Evolutionary conservation across 2,329 filamentous ascomycete genomes (phyloP).

Genomic region (Myrmaecium sp.): DNA sequence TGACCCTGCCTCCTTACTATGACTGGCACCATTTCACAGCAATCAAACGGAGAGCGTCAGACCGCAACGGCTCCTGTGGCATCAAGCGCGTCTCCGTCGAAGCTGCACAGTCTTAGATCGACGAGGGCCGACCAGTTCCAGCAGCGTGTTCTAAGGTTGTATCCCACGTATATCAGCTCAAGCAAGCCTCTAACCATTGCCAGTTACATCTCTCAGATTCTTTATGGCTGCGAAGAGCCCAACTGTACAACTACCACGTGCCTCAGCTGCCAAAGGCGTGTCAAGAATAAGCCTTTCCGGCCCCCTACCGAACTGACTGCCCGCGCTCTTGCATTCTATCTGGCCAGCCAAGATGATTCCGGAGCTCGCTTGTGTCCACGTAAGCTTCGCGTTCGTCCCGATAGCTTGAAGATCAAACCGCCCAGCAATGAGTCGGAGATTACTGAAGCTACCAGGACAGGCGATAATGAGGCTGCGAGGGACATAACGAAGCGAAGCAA

Average conservation of each 20-base stretch:
- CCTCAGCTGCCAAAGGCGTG: constrained; percentile 57
- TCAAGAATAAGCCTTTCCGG: constrained; percentile 52
- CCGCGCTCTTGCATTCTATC: constrained; percentile 60
- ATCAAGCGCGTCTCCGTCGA: too few species aligned
- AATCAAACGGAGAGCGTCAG: too few species aligned
- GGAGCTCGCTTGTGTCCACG: constrained; percentile 50
- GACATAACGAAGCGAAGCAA: too few species aligned
- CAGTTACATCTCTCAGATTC: constrained; percentile 68
- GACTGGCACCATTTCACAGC: too few species aligned
- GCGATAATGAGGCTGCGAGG: too few species aligned
- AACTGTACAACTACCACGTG: constrained; percentile 62
- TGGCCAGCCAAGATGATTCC: constrained; percentile 66
- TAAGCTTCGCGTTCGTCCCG: constrained; percentile 17
- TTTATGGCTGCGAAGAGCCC: constrained; percentile 56
- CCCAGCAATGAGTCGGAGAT: too few species aligned
- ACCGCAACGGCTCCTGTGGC: too few species aligned
- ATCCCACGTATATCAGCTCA: too few species aligned
- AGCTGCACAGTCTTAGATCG: too few species aligned
- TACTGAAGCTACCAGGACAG: too few species aligned
- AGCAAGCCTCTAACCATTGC: constrained; percentile 3
- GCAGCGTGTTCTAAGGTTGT: constrained; percentile 14
- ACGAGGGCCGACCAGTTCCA: too few species aligned
- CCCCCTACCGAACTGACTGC: constrained; percentile 70
- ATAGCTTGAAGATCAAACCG: constrained; percentile 10
- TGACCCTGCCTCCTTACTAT: too few species aligned